Evolutionary conservation across 306 rosid genomes (phyloP), one percentile per base, ranked within the genome.

Genomic region (Vigna angularis): DNA sequence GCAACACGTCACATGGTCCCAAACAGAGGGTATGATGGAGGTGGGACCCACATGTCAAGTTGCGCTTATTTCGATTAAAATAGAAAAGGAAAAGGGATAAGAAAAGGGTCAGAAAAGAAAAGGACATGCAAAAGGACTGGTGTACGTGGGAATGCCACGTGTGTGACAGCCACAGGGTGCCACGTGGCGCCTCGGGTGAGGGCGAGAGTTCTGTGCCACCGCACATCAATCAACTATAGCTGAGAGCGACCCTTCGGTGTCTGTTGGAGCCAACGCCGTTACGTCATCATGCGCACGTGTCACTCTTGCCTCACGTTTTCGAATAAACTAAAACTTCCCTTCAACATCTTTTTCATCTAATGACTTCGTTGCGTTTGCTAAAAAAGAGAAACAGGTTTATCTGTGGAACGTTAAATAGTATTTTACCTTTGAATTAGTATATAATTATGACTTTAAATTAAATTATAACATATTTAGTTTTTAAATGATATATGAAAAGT

Each of bases 1-100:
- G 79, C 20, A 55, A 58, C 87, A 83, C 84, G 83, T 83, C 86
- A 83, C 85, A 67, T 85, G 87, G 85, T 74, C 72, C 79, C 73
- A 9, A 32, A 9, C 6, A 44, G 9, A 57, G 34, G 34, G 70
- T 64, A 63, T 80, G 47, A 30, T 48, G 7, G 55, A 3, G 13
- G 71, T 0, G 85, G 85, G 84, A 50, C 84, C 88, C 82, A 80
- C 14, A 1, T 0, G 9, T 9, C 84, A 87, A 71, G 80, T 81
- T 77, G 89, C 82, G 55, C 78, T 30, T 75, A 22, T 24, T 38
- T 77, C 40, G 2, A n/a, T 77, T 61, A 16, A 24, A 14, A 7
- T 0, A n/a, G 11, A 32, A 16, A 63, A 9, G 3, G 55, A n/a
- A 26, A 14, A 32, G 16, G 2, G 4, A 10, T 2, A 1, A 56